A percentile compares a stretch with the other conserved stretches of the same genome.
Conservation (phyloP, 345 rosid species). For the Gossypium herbaceum region DNA sequence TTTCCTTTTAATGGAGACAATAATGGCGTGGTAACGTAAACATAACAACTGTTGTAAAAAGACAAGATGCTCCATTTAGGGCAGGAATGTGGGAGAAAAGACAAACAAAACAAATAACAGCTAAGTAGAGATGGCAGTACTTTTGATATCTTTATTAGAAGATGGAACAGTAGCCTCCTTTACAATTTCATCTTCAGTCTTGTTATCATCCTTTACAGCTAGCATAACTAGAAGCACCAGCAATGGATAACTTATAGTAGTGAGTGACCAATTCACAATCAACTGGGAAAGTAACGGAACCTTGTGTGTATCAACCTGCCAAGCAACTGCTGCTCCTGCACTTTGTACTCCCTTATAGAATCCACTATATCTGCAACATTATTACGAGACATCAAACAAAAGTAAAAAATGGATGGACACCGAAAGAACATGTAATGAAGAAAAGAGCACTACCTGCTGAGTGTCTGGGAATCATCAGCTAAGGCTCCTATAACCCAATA, state of each 20-base stretch:
- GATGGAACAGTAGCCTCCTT: neutral
- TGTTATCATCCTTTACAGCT: constrained; percentile 59
- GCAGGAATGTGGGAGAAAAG: neutral
- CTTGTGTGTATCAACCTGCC: constrained; percentile 80
- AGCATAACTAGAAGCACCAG: constrained; percentile 54
- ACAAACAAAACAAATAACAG: neutral
- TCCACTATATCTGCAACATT: constrained; percentile 59
- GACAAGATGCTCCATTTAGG: neutral
- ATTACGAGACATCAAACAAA: neutral
- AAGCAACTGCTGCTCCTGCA: constrained; percentile 92
- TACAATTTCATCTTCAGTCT: neutral
- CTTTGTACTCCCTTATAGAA: constrained; percentile 94
- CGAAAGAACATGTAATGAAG: no score
- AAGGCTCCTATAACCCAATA: constrained; percentile 93
- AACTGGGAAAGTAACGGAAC: constrained; percentile 57
- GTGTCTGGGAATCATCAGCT: constrained; percentile 79
- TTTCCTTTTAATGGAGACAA: neutral
- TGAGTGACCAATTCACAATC: constrained; percentile 74
- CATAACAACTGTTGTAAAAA: neutral
- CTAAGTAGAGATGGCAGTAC: neutral
- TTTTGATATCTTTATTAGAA: constrained; percentile 1
- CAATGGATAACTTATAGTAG: constrained; percentile 73
- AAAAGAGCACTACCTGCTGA: constrained; percentile 51
- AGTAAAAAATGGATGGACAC: no score
- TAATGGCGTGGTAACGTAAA: neutral